A percentile compares a stretch with the other conserved stretches of the same genome.
These are phyloP conservation scores for Phoma sp. DNA, from an alignment of 2,329 filamentous ascomycete species.

Conservation along the genomic window DNA sequence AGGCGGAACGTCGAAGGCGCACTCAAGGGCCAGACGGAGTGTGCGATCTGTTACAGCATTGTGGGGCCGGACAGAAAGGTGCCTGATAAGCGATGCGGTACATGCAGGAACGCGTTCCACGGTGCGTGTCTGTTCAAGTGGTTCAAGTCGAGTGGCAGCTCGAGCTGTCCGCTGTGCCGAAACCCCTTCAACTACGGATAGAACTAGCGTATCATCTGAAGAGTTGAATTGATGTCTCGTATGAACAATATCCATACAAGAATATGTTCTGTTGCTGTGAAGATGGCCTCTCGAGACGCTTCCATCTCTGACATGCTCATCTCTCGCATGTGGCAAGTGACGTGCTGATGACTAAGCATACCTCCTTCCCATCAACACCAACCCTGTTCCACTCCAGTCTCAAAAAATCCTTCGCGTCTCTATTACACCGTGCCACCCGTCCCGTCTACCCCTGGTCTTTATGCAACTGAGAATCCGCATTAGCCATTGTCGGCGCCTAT, in stretches of 20 bases:
- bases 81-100: conserved; percentile 88
- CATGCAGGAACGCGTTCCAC: conserved; percentile 95
- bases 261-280: too few relatives aligned
- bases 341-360: too few relatives aligned
- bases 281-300: too few relatives aligned
- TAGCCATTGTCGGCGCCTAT: too few relatives aligned
- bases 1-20: conserved; percentile 85
- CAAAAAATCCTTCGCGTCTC: too few relatives aligned
- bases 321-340: too few relatives aligned
- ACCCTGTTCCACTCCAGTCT: too few relatives aligned
- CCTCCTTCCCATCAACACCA: too few relatives aligned
- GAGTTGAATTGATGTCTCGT: neutral
- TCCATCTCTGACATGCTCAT: too few relatives aligned
- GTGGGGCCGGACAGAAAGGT: conserved; percentile 87
- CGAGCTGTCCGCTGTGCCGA: conserved; percentile 89
- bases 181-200: conserved; percentile 76
- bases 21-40: conserved; percentile 91
- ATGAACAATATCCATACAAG: neutral
- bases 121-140: conserved; percentile 90
- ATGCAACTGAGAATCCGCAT: too few relatives aligned
- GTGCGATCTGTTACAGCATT: conserved; percentile 95
- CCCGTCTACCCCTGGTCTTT: too few relatives aligned
- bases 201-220: neutral
- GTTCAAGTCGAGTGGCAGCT: conserved; percentile 93
- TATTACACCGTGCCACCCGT: too few relatives aligned